Evolutionary conservation across 768 basidiomycete genomes (phyloP), one percentile per base, ranked within the genome.

Genomic region (Amanita rubescens): DNA sequence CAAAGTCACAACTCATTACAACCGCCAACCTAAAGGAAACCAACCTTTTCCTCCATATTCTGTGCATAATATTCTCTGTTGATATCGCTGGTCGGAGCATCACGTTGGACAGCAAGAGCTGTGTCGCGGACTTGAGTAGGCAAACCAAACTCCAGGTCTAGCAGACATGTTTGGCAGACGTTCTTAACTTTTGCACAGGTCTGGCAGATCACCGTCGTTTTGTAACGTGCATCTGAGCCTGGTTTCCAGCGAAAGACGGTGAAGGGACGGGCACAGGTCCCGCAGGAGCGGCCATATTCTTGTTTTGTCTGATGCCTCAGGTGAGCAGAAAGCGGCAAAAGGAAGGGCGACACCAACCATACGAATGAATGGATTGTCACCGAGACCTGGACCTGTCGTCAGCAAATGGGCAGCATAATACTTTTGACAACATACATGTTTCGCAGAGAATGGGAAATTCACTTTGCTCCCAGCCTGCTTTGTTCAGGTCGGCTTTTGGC

Each of bases 231-330:
- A 38, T 94, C 95, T 3, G 84, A 73, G 42, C 96, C 96, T 2
- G 96, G 94, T 64, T 97, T 95, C 96, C 96, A 99, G 37, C 93
- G 87, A 72, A 99, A 99, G 60, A 97, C 88, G 45, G 91, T 95
- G 71, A 94, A 95, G 2, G 92, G 96, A 20, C 96, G 81, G 2
- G 94, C 93, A 65, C 96, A 99, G 50, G 95, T 95, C 58, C 97
- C 97, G 70, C 96, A 99, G 50, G 93, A 93, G 24, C 88, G 80
- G 3, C 94, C 96, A 58, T 89, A 95, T 64, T 94, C 89, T 79
- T 98, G 96, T 71, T 97, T 98, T 5, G 91, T 92, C 95, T 97
- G 57, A 15, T 38, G 37, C 56, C 7, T 38, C 9, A 32, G 27
- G 54, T 49, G 32, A 49, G 54, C 22, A n/a, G 43, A 22, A 46